Conservation (phyloP, 2,329 filamentous ascomycete genomes). For the Hypoxylon sp. region DNA sequence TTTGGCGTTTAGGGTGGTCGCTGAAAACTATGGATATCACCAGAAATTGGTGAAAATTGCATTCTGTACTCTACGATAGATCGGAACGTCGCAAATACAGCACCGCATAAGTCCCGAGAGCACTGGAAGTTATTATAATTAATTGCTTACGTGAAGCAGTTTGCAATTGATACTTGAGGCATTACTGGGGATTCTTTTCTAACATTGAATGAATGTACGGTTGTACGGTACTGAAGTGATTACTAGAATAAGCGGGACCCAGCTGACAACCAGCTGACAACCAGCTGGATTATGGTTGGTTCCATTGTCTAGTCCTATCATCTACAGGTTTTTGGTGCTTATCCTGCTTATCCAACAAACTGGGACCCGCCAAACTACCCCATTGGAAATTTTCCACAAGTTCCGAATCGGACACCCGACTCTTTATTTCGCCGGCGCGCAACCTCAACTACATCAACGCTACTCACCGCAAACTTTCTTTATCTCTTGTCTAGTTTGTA, state of each 20-base stretch:
- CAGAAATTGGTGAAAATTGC: constrained; percentile 41
- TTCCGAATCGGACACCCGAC: constrained; percentile 46
- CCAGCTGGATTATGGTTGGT: constrained; percentile 34
- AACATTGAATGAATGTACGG: background rate
- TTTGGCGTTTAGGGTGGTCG: constrained; percentile 55
- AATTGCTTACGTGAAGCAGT: constrained; percentile 8
- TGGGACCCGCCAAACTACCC: constrained; percentile 41
- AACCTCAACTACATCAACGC: constrained; percentile 41
- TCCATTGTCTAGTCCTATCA: background rate
- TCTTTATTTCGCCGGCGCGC: constrained; percentile 40
- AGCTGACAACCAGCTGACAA: constrained; percentile 38
- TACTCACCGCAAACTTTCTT: constrained; percentile 26
- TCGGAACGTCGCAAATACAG: constrained; percentile 37
- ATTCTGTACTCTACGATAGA: constrained; percentile 42
- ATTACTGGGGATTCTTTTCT: constrained; percentile 2
- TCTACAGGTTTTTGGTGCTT: background rate
- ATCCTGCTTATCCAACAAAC: constrained; percentile 39
- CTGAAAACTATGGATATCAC: constrained; percentile 48
- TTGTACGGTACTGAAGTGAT: background rate
- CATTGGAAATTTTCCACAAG: constrained; percentile 47
- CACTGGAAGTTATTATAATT: constrained; percentile 8
- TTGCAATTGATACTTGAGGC: constrained; percentile 9
- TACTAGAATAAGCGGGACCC: constrained; percentile 27
- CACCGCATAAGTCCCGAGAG: constrained; percentile 31
- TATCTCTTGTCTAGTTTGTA: constrained; percentile 27